These are phyloP conservation scores for Trichoderma sp. DNA, from an alignment of 2,329 filamentous ascomycete genomes.

Conservation along the genomic window DNA sequence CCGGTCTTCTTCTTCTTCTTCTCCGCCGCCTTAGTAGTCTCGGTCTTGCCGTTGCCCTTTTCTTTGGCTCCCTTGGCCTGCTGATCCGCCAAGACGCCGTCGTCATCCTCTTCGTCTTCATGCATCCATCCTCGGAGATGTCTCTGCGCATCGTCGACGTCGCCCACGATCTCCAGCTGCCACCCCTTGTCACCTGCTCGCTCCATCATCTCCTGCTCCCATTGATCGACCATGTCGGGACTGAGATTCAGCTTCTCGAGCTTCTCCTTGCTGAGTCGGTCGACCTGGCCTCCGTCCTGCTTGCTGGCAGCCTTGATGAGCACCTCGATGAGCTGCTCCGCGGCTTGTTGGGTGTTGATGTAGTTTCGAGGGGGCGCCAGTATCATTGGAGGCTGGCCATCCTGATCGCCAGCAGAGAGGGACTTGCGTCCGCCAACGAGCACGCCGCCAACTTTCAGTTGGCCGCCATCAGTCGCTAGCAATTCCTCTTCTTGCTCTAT, in stretches of 20 bases:
- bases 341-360: conserved; percentile 3
- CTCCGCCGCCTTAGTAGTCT: neutral
- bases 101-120: conserved; percentile 44
- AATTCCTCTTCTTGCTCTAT: conserved; percentile 19
- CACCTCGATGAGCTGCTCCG: conserved; percentile 37
- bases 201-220: conserved; percentile 64
- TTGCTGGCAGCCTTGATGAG: conserved; percentile 46
- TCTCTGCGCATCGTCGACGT: conserved; percentile 52
- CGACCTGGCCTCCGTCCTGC: conserved; percentile 60
- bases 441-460: conserved; percentile 51
- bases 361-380: conserved; percentile 46
- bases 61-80: conserved; percentile 2
- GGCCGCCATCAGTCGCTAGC: neutral
- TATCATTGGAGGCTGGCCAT: conserved; percentile 46
- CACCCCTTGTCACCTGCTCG: neutral
- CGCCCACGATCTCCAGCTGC: conserved; percentile 59
- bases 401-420: conserved; percentile 46
- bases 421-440: conserved; percentile 52
- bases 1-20: neutral
- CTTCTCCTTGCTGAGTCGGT: conserved; percentile 62
- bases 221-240: conserved; percentile 63
- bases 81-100: neutral
- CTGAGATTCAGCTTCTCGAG: conserved; percentile 67
- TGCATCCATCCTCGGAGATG: conserved; percentile 72
- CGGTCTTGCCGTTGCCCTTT: neutral